phyloP scores from a whole-genome alignment of 2,329 filamentous ascomycete species.

The Botryosphaeria dothidea region DNA sequence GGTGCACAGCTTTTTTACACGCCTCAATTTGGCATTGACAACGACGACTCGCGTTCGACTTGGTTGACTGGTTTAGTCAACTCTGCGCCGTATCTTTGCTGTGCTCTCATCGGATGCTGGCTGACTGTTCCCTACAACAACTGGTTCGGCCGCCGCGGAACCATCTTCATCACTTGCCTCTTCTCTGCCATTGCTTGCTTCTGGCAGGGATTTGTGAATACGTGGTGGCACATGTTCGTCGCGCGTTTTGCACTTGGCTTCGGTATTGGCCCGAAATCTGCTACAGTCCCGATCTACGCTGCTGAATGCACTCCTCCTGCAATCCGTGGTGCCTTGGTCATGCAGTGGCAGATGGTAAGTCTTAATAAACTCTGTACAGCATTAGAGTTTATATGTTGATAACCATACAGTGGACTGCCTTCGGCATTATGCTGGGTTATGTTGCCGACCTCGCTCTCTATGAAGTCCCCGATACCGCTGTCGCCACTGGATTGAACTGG shows the following conservation, averaged over 20 bases:
- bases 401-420: conserved; percentile 26
- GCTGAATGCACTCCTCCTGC: conserved; percentile 70
- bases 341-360: conserved; percentile 72
- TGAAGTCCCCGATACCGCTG: conserved; percentile 24
- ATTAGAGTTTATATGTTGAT: neutral
- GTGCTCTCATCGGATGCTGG: conserved; percentile 71
- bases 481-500: conserved; percentile 30
- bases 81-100: conserved; percentile 64
- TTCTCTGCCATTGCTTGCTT: conserved; percentile 63
- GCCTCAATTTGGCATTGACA: conserved; percentile 58
- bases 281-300: conserved; percentile 74
- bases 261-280: conserved; percentile 74
- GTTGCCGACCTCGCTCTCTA: conserved; percentile 29
- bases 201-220: conserved; percentile 66
- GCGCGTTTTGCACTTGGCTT: conserved; percentile 74
- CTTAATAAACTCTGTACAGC: neutral
- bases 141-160: conserved; percentile 68
- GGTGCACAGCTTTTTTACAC: conserved; percentile 68
- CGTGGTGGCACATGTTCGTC: conserved; percentile 70
- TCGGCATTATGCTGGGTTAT: conserved; percentile 39
- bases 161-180: conserved; percentile 74
- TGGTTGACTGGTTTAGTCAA: conserved; percentile 67
- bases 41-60: conserved; percentile 47
- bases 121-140: conserved; percentile 72
- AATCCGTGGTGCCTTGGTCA: conserved; percentile 74